phyloP scores from a whole-genome alignment of 2,329 filamentous ascomycete genomes.

The Pseudogymnoascus sp. region DNA sequence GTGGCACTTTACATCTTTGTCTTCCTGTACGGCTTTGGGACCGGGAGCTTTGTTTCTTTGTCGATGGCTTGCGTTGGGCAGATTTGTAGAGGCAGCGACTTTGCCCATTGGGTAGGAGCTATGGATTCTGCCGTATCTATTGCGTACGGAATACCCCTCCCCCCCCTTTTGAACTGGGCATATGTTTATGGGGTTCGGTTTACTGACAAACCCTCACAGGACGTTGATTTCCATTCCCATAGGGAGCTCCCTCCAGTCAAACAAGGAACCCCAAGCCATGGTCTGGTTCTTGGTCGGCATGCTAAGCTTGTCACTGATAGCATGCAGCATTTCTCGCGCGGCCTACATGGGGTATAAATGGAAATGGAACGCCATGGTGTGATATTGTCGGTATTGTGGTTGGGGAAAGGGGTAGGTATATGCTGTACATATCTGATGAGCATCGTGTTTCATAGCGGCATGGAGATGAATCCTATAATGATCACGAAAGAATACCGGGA shows the following conservation, averaged over 20 bases:
- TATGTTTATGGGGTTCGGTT: background rate
- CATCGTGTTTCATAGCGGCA: background rate
- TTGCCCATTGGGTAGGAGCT: slow-evolving; percentile 1
- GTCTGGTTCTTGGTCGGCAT: background rate
- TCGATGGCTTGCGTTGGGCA: slow-evolving; percentile 13
- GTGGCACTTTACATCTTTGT: slow-evolving; percentile 8
- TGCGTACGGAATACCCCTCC: background rate
- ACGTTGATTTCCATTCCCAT: background rate
- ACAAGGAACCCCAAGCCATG: background rate
- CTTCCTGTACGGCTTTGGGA: slow-evolving; percentile 11
- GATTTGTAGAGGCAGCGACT: slow-evolving; percentile 1
- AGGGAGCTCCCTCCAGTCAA: background rate
- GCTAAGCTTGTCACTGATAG: background rate
- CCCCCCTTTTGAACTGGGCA: background rate
- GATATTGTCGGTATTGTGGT: background rate
- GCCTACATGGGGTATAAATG: background rate
- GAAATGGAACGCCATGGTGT: background rate
- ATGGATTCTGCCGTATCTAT: background rate
- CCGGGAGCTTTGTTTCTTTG: slow-evolving; percentile 10
- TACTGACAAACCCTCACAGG: background rate
- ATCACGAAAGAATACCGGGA: background rate
- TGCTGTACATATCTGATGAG: slow-evolving; percentile 5
- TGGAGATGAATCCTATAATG: background rate
- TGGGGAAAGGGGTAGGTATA: background rate
- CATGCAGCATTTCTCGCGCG: background rate